These are phyloP conservation scores for Penicillium subrubescens DNA, from an alignment of 495 filamentous ascomycete species.

Conservation along the genomic window DNA sequence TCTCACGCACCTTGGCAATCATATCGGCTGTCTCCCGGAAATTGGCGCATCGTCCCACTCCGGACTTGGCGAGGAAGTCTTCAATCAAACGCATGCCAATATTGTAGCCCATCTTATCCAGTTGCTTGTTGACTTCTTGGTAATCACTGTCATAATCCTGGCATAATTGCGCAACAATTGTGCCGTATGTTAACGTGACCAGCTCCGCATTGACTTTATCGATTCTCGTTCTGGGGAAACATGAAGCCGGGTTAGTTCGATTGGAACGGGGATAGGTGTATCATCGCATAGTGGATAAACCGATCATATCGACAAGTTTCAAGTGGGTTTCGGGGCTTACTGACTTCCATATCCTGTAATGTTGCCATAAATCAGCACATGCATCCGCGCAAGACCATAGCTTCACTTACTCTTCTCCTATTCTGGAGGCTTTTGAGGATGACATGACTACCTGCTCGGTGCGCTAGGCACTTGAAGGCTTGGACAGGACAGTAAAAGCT, in stretches of 20 bases:
- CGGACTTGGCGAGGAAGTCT: constrained; percentile 94
- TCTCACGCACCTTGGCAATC: constrained; percentile 76
- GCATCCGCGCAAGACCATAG: constrained; percentile 18
- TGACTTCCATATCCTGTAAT: constrained; percentile 92
- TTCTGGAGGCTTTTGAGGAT: constrained; percentile 78
- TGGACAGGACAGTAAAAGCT: neutral
- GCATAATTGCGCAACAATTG: constrained; percentile 94
- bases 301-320: neutral
- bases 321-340: constrained; percentile 39
- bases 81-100: constrained; percentile 96
- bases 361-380: constrained; percentile 26
- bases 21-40: constrained; percentile 96
- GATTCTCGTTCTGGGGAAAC: constrained; percentile 55
- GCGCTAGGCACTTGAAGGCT: neutral
- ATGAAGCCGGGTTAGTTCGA: constrained; percentile 12
- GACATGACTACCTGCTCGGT: constrained; percentile 52
- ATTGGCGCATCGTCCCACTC: constrained; percentile 83
- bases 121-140: constrained; percentile 88
- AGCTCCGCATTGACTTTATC: constrained; percentile 88
- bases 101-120: constrained; percentile 99
- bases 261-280: neutral
- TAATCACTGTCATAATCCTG: constrained; percentile 95
- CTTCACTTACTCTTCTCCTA: constrained; percentile 91
- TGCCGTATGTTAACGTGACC: constrained; percentile 96
- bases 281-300: neutral